Evolutionary conservation across 2,329 filamentous ascomycete genomes (phyloP), one percentile per base, ranked within the genome.

Genomic region (Botrytis medusae): DNA sequence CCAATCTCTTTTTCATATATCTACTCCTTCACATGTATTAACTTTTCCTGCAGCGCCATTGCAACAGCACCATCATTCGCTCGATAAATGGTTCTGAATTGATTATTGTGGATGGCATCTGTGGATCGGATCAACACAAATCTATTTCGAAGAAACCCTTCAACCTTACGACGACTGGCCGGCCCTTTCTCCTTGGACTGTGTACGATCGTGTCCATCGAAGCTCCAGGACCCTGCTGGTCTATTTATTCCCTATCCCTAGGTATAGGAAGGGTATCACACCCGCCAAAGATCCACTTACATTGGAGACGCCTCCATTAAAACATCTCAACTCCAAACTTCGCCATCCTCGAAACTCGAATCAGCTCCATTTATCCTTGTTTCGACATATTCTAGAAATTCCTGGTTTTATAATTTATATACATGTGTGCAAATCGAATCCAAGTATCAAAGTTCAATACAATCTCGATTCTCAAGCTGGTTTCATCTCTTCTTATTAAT

Each of bases 1-100:
- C 37, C 40, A 62, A 62, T 40, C 60, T 62, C 60, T 37, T 62
- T 62, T 62, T 62, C 60, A 42, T 62, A 62, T 62, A 62, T 18
- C 22, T 18, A 40, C 22, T 37, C 59, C 57, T 60, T 60, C 57
- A 60, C 20, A 60, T 60, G 20, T 60, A 60, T 60, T 22, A 60
- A 37, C 29, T 34, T 34, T 34, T 37, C 57, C 57, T 22, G 29
- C 57, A 25, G 51, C 51, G 18, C n/a, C 14, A 54, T 54, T 29
- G n/a, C 51, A 54, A 29, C 57, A 25, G 34, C 57, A 20, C 32
- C n/a, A 34, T 60, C 32, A 60, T 60, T 34, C 20, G n/a, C 57
- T 18, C 29, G 57, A 37, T 34, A 22, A 22, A 37, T 22, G 20
- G 18, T 60, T 12, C 25, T 51, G 10, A 7, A 60, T 60, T 60